Evolutionary conservation across 192 early-diverging fungal genomes (phyloP).

Genomic region (Bifiguratus adelaidae): DNA sequence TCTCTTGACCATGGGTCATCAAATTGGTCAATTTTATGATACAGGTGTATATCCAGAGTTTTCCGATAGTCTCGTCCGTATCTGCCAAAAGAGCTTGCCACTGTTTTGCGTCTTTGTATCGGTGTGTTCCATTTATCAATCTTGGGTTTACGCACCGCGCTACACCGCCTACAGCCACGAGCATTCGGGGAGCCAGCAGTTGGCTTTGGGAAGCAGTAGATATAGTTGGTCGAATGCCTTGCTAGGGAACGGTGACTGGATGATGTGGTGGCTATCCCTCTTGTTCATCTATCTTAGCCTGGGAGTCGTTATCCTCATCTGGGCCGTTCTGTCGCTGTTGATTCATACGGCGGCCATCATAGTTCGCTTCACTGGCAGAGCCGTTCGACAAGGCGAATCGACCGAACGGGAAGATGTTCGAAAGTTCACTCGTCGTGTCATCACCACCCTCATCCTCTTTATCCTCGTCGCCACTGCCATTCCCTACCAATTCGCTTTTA

Average conservation of each 20-base stretch:
- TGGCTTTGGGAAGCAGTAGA: conserved; percentile 1
- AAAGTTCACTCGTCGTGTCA: conserved; percentile 27
- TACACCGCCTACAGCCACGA: conserved; percentile 7
- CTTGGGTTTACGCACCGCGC: no score
- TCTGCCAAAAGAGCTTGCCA: conserved; percentile 17
- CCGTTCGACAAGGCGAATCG: no score
- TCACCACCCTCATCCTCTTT: conserved; percentile 32
- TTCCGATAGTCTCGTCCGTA: conserved; percentile 20
- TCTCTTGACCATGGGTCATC: conserved; percentile 34
- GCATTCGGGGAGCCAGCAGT: conserved; percentile 4
- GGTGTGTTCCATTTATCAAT: conserved; percentile 21
- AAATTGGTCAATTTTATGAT: conserved; percentile 25
- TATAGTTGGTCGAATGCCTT: conserved; percentile 27
- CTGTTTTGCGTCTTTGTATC: conserved; percentile 19
- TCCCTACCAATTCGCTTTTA: conserved; percentile 72
- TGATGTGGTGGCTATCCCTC: conserved; percentile 41
- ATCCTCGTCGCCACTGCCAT: conserved; percentile 46
- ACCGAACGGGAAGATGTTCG: conserved; percentile 3
- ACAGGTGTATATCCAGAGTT: conserved; percentile 11
- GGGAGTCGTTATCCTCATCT: conserved; percentile 25
- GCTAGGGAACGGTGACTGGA: conserved; percentile 32
- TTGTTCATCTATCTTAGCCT: conserved; percentile 30
- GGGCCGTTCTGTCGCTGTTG: conserved; percentile 15
- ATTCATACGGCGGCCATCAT: conserved; percentile 6
- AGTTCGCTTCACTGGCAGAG: conserved; percentile 12